These are phyloP conservation scores for Yamadazyma endophytica DNA, from an alignment of 805 yeast genomes.

Conservation along the genomic window DNA sequence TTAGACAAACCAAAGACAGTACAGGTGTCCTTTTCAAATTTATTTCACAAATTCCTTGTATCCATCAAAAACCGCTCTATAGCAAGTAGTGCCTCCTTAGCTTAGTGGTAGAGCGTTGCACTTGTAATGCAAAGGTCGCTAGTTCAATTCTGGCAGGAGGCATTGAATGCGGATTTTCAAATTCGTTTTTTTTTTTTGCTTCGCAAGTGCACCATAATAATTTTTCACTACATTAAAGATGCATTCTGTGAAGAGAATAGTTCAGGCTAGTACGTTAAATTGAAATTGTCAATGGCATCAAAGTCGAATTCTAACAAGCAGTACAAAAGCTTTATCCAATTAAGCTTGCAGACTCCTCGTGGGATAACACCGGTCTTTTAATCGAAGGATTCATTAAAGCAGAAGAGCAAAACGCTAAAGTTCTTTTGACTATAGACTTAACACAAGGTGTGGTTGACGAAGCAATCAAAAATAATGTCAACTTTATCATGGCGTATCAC, in stretches of 20 bases:
- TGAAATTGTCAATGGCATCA: slow-evolving; percentile 4
- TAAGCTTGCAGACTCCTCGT: slow-evolving; percentile 74
- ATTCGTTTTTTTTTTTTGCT: not conserved
- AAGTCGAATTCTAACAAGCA: slow-evolving; percentile 19
- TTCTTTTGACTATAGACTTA: slow-evolving; percentile 76
- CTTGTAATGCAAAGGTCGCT: slow-evolving; percentile 99
- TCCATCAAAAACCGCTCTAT: not conserved
- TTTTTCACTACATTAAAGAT: too few species aligned
- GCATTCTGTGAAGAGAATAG: slow-evolving; percentile 40
- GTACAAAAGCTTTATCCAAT: slow-evolving; percentile 80
- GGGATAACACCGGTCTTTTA: slow-evolving; percentile 95
- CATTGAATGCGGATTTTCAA: too few species aligned
- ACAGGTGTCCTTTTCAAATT: too few species aligned
- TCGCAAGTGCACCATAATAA: not conserved
- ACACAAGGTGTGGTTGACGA: slow-evolving; percentile 83
- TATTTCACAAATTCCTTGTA: too few species aligned
- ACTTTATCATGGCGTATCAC: slow-evolving; percentile 76
- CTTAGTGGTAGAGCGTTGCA: slow-evolving; percentile 99
- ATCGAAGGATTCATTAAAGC: slow-evolving; percentile 51
- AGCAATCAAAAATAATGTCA: slow-evolving; percentile 55
- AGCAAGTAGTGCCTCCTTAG: slow-evolving; percentile 70
- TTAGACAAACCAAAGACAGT: too few species aligned
- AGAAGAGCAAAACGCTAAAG: slow-evolving; percentile 7
- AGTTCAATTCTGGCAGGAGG: slow-evolving; percentile 89
- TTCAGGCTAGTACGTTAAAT: slow-evolving; percentile 33